A percentile compares a stretch with the other conserved stretches of the same genome.
These are phyloP conservation scores for Coelastrella sp. DNA, from an alignment of 139 green algal species.

Conservation along the genomic window DNA sequence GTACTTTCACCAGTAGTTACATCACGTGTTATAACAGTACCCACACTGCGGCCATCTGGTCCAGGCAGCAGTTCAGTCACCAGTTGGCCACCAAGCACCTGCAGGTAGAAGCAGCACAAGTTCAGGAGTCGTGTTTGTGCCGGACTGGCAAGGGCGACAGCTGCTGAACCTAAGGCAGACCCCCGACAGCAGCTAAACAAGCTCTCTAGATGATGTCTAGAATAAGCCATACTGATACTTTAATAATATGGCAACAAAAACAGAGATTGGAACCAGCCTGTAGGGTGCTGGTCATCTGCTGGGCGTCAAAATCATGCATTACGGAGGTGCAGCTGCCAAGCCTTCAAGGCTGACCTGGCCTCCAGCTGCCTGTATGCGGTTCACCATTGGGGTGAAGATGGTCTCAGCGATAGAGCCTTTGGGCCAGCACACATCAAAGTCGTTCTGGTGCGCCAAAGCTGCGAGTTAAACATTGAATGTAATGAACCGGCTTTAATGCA, in stretches of 20 bases:
- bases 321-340: too few relatives aligned
- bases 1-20: conserved; percentile 44
- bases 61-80: conserved; percentile 71
- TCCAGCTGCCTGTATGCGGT: conserved; percentile 16
- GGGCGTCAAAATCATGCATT: not conserved
- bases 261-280: too few relatives aligned
- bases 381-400: conserved; percentile 67
- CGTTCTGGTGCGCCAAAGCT: conserved; percentile 63
- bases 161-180: too few relatives aligned
- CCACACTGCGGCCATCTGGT: conserved; percentile 38
- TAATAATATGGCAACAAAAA: too few relatives aligned
- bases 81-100: conserved; percentile 63
- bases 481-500: too few relatives aligned
- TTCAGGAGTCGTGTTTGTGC: too few relatives aligned
- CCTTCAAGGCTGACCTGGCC: conserved; percentile 3
- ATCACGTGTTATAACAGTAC: conserved; percentile 33
- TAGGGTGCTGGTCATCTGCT: conserved; percentile 12
- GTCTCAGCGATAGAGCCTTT: conserved; percentile 77
- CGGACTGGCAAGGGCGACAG: too few relatives aligned
- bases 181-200: too few relatives aligned
- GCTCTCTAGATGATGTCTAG: too few relatives aligned
- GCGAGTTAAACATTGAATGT: conserved; percentile 64
- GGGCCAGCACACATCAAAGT: conserved; percentile 44
- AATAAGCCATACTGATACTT: too few relatives aligned
- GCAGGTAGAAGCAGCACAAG: not conserved